A percentile compares a stretch with the other conserved stretches of the same genome.
phyloP scores from a whole-genome alignment of 179 eudicot species.

The Drosera spatulata region DNA sequence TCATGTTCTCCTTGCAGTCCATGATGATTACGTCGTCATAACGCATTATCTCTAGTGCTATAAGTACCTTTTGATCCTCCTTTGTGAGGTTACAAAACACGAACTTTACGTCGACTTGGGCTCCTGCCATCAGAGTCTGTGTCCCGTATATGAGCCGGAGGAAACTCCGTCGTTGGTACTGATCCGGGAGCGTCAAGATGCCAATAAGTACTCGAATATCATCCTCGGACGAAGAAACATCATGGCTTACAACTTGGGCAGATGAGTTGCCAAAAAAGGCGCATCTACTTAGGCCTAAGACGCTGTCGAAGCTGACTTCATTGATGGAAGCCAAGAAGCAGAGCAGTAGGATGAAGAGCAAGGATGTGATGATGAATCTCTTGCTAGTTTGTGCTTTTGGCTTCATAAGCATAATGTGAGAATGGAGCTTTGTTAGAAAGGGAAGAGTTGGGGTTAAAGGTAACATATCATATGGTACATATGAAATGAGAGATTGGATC shows the following conservation, averaged over 20 bases:
- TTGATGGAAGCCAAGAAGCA: conserved; percentile 3
- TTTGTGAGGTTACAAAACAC: conserved; percentile 82
- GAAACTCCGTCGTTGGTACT: conserved; percentile 55
- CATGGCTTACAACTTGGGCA: background rate
- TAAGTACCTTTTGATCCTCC: conserved; percentile 47
- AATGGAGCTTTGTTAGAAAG: background rate
- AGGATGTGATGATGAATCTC: conserved; percentile 8
- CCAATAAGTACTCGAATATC: conserved; percentile 51
- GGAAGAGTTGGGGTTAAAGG: background rate
- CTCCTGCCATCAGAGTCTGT: conserved; percentile 33
- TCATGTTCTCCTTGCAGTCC: conserved; percentile 75
- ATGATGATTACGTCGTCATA: conserved; percentile 71
- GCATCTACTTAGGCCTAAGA: background rate
- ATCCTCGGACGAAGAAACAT: background rate
- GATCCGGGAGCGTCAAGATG: conserved; percentile 62
- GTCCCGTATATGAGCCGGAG: conserved; percentile 69
- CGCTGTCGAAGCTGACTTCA: conserved; percentile 1
- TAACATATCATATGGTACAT: background rate
- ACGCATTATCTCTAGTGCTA: conserved; percentile 71
- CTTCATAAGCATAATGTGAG: background rate
- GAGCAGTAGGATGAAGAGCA: background rate
- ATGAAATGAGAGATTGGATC: background rate
- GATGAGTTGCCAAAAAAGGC: background rate
- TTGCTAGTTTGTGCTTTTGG: background rate
- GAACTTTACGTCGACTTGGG: conserved; percentile 60